Evolutionary conservation across 176 grass and related monocot genomes (phyloP).

Genomic region (Cenchrus purpureus): DNA sequence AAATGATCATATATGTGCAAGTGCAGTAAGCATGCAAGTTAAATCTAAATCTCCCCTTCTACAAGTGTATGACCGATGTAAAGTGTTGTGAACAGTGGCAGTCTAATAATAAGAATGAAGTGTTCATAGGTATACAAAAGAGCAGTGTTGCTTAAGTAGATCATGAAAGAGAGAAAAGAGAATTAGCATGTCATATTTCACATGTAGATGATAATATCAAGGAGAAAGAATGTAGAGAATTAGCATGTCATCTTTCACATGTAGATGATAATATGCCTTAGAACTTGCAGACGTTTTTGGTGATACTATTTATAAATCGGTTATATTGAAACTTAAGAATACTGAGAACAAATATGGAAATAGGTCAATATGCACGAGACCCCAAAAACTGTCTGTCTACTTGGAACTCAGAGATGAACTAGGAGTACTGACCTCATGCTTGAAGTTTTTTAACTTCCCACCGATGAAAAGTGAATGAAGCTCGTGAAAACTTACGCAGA

Average conservation of each 20-base stretch:
- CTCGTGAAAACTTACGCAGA: not conserved
- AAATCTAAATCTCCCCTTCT: not conserved
- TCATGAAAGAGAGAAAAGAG: not conserved
- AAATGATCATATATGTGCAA: not conserved
- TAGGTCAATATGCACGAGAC: constrained; percentile 9
- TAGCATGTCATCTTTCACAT: not conserved
- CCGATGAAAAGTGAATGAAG: constrained; percentile 20
- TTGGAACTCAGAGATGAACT: constrained; percentile 10
- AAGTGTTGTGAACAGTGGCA: not conserved
- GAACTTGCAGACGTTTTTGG: constrained; percentile 3
- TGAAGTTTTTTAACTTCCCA: constrained; percentile 16
- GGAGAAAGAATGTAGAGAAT: not conserved
- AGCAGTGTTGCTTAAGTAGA: not conserved
- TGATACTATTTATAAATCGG: constrained; percentile 8
- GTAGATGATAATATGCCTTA: not conserved
- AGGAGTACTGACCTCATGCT: constrained; percentile 57
- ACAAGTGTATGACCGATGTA: not conserved
- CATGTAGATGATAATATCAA: not conserved
- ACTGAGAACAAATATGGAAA: constrained; percentile 17
- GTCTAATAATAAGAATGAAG: not conserved
- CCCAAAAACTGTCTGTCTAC: not conserved
- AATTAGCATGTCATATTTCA: not conserved
- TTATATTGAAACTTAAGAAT: constrained; percentile 17
- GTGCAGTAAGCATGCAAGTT: not conserved
- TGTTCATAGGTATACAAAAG: not conserved